Percentiles rank a stretch among this genome's conserved stretches.
These are phyloP conservation scores for Ophiostoma australiae DNA, from an alignment of 2,329 filamentous ascomycete species.

Conservation along the genomic window DNA sequence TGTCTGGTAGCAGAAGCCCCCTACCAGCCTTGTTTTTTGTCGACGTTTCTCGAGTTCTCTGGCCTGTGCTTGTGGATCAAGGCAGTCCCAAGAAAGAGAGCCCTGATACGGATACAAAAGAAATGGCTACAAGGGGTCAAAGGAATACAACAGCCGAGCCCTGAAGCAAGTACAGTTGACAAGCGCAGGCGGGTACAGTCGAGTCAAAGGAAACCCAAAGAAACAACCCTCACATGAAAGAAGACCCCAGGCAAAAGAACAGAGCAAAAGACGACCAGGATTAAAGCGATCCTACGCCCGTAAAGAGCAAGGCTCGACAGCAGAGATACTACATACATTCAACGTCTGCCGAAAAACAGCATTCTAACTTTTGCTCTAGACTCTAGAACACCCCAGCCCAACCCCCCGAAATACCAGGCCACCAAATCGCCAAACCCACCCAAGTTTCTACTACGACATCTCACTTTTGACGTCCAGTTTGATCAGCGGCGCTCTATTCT, in stretches of 20 bases:
- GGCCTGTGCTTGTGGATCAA: no score
- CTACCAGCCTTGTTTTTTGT: slow-evolving; percentile 19
- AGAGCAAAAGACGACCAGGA: slow-evolving; percentile 14
- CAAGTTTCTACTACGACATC: slow-evolving; percentile 2
- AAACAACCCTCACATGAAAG: neutral
- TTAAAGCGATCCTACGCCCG: slow-evolving; percentile 17
- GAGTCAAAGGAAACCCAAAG: neutral
- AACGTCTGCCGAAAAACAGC: neutral
- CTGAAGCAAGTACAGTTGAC: neutral
- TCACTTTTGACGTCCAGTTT: slow-evolving; percentile 17
- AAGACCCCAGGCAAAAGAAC: slow-evolving; percentile 1
- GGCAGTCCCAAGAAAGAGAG: neutral
- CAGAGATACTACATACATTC: neutral
- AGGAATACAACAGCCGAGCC: neutral
- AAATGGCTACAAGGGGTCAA: neutral
- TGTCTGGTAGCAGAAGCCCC: slow-evolving; percentile 9
- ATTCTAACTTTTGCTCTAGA: slow-evolving; percentile 20
- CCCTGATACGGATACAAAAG: neutral
- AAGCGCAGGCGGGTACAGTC: neutral
- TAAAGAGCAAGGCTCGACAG: slow-evolving; percentile 19
- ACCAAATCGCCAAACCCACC: slow-evolving; percentile 11
- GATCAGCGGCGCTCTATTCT: slow-evolving; percentile 15
- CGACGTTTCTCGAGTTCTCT: neutral
- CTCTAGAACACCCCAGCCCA: slow-evolving; percentile 9
- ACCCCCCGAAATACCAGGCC: slow-evolving; percentile 13